These are phyloP conservation scores for Penicillium capsulatum DNA, from an alignment of 2,329 filamentous ascomycete species.

Conservation along the genomic window DNA sequence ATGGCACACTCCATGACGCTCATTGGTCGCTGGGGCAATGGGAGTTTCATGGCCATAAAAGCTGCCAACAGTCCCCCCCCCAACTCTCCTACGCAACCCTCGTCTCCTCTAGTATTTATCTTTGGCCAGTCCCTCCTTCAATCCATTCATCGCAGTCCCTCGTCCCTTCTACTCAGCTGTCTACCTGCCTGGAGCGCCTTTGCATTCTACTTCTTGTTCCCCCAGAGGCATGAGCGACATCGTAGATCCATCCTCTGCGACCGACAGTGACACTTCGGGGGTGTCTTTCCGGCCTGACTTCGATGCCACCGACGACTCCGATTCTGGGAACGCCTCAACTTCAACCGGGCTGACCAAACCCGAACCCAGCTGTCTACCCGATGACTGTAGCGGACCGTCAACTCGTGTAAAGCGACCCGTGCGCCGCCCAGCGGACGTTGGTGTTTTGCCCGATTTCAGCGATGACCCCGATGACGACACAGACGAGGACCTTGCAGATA, in stretches of 20 bases:
- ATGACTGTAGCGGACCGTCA: neutral
- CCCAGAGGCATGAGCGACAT: neutral
- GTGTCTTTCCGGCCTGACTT: slow-evolving; percentile 9
- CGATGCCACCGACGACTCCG: slow-evolving; percentile 6
- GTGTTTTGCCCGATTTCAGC: slow-evolving; percentile 6
- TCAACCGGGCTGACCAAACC: slow-evolving; percentile 6
- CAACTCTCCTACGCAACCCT: slow-evolving; percentile 3
- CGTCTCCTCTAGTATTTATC: slow-evolving; percentile 1
- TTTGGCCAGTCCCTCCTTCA: slow-evolving; percentile 5
- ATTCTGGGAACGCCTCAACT: slow-evolving; percentile 6
- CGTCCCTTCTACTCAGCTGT: slow-evolving; percentile 1
- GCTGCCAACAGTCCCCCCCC: neutral
- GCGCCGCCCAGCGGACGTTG: neutral
- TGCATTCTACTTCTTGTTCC: slow-evolving; percentile 1
- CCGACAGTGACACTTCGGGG: slow-evolving; percentile 8
- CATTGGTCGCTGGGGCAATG: slow-evolving; percentile 6
- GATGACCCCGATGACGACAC: slow-evolving; percentile 9
- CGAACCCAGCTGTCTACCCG: slow-evolving; percentile 5
- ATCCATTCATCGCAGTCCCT: slow-evolving; percentile 1
- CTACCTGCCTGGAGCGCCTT: slow-evolving; percentile 4
- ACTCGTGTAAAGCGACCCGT: neutral
- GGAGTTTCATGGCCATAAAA: slow-evolving; percentile 7
- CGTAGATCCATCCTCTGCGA: slow-evolving; percentile 7
- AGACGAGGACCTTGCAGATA: slow-evolving; percentile 9
- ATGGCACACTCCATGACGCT: slow-evolving; percentile 4